Conservation (phyloP, 176 grass and related monocot genomes). For the Dactylis glomerata region DNA sequence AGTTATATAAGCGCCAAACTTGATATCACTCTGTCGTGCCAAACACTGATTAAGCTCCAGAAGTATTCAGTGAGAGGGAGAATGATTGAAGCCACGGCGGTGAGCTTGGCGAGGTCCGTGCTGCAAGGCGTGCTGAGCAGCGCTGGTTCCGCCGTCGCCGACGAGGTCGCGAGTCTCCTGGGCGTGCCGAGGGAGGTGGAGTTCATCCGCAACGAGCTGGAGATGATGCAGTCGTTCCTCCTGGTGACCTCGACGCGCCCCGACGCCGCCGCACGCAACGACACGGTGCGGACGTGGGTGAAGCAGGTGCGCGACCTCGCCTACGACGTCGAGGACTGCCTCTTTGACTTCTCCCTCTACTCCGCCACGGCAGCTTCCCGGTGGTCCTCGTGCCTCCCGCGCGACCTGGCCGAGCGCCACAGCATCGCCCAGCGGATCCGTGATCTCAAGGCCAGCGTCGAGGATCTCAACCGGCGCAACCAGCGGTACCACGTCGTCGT, state of each 20-base stretch:
- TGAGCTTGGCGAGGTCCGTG: slow-evolving; percentile 34
- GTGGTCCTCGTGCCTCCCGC: background rate
- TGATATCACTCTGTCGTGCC: background rate
- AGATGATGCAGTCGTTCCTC: slow-evolving; percentile 31
- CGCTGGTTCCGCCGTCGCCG: background rate
- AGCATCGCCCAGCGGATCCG: slow-evolving; percentile 16
- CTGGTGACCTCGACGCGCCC: background rate
- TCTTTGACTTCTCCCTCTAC: slow-evolving; percentile 25
- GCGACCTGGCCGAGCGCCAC: background rate
- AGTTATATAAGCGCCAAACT: background rate
- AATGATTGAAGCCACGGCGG: slow-evolving; percentile 25
- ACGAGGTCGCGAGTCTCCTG: slow-evolving; percentile 5
- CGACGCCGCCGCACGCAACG: background rate
- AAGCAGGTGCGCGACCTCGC: slow-evolving; percentile 38
- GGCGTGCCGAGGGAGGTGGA: slow-evolving; percentile 25
- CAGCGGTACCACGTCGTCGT: background rate
- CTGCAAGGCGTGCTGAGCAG: slow-evolving; percentile 23
- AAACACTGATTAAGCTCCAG: background rate
- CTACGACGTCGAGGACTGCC: slow-evolving; percentile 41
- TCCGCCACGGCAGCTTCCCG: background rate
- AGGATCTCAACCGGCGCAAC: slow-evolving; percentile 21
- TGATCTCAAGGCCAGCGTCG: slow-evolving; percentile 16
- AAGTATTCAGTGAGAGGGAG: too few species aligned
- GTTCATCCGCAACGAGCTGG: slow-evolving; percentile 26
- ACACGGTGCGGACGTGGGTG: slow-evolving; percentile 25